Base-by-base conservation (phyloP, 75 land plant genomes). In the Pinus albicaulis region DNA sequence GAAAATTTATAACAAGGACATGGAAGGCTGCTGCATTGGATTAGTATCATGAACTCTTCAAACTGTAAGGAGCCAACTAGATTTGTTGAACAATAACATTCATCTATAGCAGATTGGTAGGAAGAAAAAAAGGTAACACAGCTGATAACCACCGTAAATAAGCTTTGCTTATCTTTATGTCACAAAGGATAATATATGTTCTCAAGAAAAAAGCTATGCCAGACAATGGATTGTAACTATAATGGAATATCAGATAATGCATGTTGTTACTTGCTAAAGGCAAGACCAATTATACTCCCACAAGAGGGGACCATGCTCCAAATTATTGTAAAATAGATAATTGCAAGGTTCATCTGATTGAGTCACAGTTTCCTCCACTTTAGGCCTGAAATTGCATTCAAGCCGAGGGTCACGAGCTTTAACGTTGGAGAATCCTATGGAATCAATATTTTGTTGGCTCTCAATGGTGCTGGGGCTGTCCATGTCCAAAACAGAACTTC, bases 391-490 rank as follows among this genome's bases (percentile, higher is more conserved):
- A 68, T 12, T 68, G 71, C 71, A 68, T 68, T 41, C 48, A 68
- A 23, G 71, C 8, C 10, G 23, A 34, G 48, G 34, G 19, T 8
- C 70, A 66, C 20, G 17, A 19, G 70, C 15, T 38, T 66, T 66
- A 22, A 19, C 20, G 48, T 36, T 44, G n/a, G 71, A 66, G 19
- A 28, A 48, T 48, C 53, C 71, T 28, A 36, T n/a, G 12, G 71
- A 38, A 36, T 68, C 41, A 61, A 24, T 26, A 38, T 68, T 68
- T 44, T 68, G 71, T 41, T 19, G 71, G 48, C 71, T 68, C 0
- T 68, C 71, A 68, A 41, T 68, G 52, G 71, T 68, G 7, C 71
- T 52, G 11, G 71, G 71, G 52, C 71, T 68, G 71, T 68, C 71
- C 38, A 68, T 68, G 19, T 68, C 41, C 52, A 68, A 44, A 4